A percentile compares a stretch with the other conserved stretches of the same genome.
phyloP scores from a whole-genome alignment of 2,329 filamentous ascomycete genomes.

The Neobulgaria alba region DNA sequence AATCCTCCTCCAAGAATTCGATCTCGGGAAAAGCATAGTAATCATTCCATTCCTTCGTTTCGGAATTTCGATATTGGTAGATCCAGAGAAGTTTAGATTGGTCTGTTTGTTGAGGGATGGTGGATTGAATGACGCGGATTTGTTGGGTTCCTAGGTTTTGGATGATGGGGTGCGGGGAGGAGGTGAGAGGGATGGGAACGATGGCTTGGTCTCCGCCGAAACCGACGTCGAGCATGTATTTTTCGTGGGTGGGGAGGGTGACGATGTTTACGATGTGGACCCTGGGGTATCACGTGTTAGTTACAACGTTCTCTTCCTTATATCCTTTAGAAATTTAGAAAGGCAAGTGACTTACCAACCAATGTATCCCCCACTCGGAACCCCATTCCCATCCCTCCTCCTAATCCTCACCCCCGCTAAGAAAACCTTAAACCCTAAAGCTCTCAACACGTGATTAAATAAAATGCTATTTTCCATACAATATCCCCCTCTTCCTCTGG shows the following conservation, averaged over 20 bases:
- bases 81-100: conserved; percentile 48
- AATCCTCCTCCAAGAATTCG: conserved; percentile 55
- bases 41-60: conserved; percentile 44
- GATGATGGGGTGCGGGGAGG: conserved; percentile 21
- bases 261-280: conserved; percentile 56
- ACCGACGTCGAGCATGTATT: conserved; percentile 51
- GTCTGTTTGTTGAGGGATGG: conserved; percentile 37
- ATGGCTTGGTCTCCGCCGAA: conserved; percentile 57
- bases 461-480: conserved; percentile 51
- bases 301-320: not conserved
- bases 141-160: conserved; percentile 44
- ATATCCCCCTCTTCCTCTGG: conserved; percentile 43
- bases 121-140: conserved; percentile 43
- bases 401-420: conserved; percentile 36
- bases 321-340: no score
- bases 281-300: conserved; percentile 22
- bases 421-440: conserved; percentile 45
- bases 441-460: conserved; percentile 43
- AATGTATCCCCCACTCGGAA: conserved; percentile 19
- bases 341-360: conserved; percentile 27
- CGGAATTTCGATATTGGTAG: conserved; percentile 48
- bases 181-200: conserved; percentile 44
- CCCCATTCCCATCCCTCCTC: conserved; percentile 16
- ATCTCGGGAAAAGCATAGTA: conserved; percentile 58
- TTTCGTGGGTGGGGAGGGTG: conserved; percentile 36